Evolutionary conservation across 2,329 filamentous ascomycete genomes (phyloP).

Genomic region (Fusarium fujikuroi): DNA sequence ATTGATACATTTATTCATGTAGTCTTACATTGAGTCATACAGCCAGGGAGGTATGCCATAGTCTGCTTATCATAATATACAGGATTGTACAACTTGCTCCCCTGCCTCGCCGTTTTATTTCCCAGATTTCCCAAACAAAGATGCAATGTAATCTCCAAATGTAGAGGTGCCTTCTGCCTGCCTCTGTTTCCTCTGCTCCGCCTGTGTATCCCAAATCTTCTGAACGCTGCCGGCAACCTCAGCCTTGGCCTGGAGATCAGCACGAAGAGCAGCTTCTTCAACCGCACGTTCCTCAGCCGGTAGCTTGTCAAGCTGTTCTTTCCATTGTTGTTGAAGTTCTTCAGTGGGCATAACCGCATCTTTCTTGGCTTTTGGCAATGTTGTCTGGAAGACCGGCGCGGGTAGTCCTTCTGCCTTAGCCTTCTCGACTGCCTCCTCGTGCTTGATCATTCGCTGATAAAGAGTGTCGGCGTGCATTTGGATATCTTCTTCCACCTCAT

Average conservation of each 20-base stretch:
- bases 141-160: constrained; percentile 45
- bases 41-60: neutral
- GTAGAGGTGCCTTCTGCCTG: constrained; percentile 48
- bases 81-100: constrained; percentile 30
- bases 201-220: constrained; percentile 54
- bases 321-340: constrained; percentile 62
- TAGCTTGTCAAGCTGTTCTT: constrained; percentile 67
- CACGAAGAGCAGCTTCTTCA: constrained; percentile 72
- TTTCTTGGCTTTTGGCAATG: constrained; percentile 56
- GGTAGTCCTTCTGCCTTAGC: constrained; percentile 71
- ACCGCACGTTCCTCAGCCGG: constrained; percentile 67
- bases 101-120: constrained; percentile 33
- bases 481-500: constrained; percentile 82
- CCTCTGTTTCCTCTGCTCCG: constrained; percentile 64
- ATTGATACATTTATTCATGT: neutral
- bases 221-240: constrained; percentile 70
- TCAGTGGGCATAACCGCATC: constrained; percentile 49
- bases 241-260: constrained; percentile 69
- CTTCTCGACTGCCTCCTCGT: constrained; percentile 79
- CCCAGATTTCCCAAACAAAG: constrained; percentile 45
- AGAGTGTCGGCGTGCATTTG: constrained; percentile 96
- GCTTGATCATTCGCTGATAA: constrained; percentile 86
- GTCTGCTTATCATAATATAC: constrained; percentile 23
- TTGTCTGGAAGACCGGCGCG: constrained; percentile 67
- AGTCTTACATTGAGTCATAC: neutral